Evolutionary conservation across 1,139 yeast species (phyloP), one percentile per base, ranked within the genome.

Genomic region (Casaregolazyma suthepensis): DNA sequence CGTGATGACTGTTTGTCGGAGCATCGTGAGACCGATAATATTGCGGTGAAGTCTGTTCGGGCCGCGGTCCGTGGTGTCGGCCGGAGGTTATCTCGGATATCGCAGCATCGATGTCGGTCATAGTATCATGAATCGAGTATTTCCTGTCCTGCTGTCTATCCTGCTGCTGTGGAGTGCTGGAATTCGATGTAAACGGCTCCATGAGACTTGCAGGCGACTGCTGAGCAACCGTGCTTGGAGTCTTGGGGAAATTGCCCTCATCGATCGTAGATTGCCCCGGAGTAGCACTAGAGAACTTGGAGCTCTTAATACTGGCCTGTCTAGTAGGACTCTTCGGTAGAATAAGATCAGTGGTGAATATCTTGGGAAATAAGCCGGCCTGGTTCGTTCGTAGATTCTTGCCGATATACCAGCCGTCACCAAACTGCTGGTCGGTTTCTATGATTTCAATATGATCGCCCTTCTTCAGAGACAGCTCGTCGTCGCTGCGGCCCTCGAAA

Each of bases 401-500:
- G 9, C 98, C 96, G 59, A 80, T 80, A 65, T 85, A 93, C 99
- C 99, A 93, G n/a, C 98, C 98, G 68, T 93, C 99, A 61, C 88
- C 87, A 69, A 87, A 93, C 64, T 88, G 97, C 58, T 84, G 80
- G 70, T 93, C 99, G 68, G 90, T 96, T 45, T 95, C 89, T 26
- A 94, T 78, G 15, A 93, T 90, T 67, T 90, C 94, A 54, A 94
- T 78, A 59, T 82, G 84, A 64, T 93, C 98, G 23, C 98, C 98
- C 23, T 86, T 81, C 50, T 76, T 77, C 59, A 93, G 75, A 47
- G 84, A 81, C 48, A 93, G 75, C 71, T 93, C 99, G 69, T 94
- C 99, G 23, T 89, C 96, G 57, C 91, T 75, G 52, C 98, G 77
- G 51, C 95, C 91, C 52, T 78, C 78, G 70, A 93, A 93, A 68